Percentiles rank a stretch among this genome's conserved stretches.
phyloP scores from a whole-genome alignment of 192 early-diverging fungal genomes.

The Linderina pennispora region DNA sequence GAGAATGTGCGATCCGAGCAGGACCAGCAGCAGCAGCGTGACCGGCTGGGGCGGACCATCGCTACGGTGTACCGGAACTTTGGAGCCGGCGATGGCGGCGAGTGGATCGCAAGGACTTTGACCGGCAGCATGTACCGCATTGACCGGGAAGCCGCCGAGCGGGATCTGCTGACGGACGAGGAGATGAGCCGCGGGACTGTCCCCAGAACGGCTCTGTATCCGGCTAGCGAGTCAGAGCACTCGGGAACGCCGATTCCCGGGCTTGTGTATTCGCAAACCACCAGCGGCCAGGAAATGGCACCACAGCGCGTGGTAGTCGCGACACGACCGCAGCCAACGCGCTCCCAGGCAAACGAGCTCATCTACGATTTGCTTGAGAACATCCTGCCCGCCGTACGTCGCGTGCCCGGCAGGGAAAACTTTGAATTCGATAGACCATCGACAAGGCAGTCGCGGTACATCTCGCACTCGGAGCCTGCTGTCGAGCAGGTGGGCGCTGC shows the following conservation, averaged over 20 bases:
- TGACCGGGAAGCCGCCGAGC: conserved; percentile 5
- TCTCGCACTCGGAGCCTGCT: conserved; percentile 8
- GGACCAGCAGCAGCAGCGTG: not conserved
- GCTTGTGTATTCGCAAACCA: not conserved
- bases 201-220: conserved; percentile 1
- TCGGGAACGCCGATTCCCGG: conserved; percentile 21
- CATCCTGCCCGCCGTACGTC: conserved; percentile 23
- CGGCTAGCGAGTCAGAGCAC: not conserved
- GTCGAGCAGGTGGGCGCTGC: conserved; percentile 7
- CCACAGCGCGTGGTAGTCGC: not conserved
- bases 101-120: conserved; percentile 10
- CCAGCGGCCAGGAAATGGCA: not conserved
- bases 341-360: conserved; percentile 33
- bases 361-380: conserved; percentile 15
- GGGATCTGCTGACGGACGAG: conserved; percentile 11
- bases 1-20: too few species aligned
- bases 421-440: conserved; percentile 8
- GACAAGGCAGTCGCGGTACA: conserved; percentile 7
- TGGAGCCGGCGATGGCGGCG: conserved; percentile 26
- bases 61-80: conserved; percentile 13
- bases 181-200: conserved; percentile 12
- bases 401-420: conserved; percentile 14
- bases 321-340: conserved; percentile 5
- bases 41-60: not conserved
- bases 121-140: conserved; percentile 3